A percentile compares a stretch with the other conserved stretches of the same genome.
phyloP scores from a whole-genome alignment of 2,329 filamentous ascomycete genomes.

The Diaporthe nobilis region DNA sequence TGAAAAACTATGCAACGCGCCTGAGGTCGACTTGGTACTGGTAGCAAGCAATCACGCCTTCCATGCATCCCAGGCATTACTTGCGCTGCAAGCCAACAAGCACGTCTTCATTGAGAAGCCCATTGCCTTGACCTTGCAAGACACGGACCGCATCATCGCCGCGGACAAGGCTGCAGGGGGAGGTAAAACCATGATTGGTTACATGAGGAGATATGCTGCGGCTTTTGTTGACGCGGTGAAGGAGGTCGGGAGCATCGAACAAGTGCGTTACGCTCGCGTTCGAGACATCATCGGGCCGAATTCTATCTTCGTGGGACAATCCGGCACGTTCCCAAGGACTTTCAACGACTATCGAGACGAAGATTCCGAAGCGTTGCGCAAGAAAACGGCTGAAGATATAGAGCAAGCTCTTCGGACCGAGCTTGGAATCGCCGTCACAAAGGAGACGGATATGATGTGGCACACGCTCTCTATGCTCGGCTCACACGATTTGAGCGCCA shows the following conservation, averaged over 20 bases:
- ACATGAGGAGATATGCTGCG: conserved; percentile 72
- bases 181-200: conserved; percentile 68
- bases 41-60: conserved; percentile 64
- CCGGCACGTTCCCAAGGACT: conserved; percentile 10
- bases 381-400: not conserved
- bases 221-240: conserved; percentile 67
- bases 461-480: conserved; percentile 26
- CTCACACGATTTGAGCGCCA: conserved; percentile 17
- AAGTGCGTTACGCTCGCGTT: conserved; percentile 10
- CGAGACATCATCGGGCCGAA: conserved; percentile 14
- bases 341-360: not conserved
- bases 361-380: conserved; percentile 4
- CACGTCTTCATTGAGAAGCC: conserved; percentile 73
- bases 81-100: conserved; percentile 68
- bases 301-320: conserved; percentile 9
- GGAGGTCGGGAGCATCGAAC: conserved; percentile 52
- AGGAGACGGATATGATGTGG: conserved; percentile 4
- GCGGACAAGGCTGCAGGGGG: conserved; percentile 61
- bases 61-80: conserved; percentile 66
- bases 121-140: conserved; percentile 62
- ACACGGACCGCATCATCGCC: conserved; percentile 61
- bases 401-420: not conserved
- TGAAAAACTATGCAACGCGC: conserved; percentile 57
- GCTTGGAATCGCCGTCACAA: conserved; percentile 6
- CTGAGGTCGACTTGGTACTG: conserved; percentile 52